Evolutionary conservation across 345 rosid species (phyloP), one percentile per base, ranked within the genome.

Genomic region (Eutrema yunnanense): DNA sequence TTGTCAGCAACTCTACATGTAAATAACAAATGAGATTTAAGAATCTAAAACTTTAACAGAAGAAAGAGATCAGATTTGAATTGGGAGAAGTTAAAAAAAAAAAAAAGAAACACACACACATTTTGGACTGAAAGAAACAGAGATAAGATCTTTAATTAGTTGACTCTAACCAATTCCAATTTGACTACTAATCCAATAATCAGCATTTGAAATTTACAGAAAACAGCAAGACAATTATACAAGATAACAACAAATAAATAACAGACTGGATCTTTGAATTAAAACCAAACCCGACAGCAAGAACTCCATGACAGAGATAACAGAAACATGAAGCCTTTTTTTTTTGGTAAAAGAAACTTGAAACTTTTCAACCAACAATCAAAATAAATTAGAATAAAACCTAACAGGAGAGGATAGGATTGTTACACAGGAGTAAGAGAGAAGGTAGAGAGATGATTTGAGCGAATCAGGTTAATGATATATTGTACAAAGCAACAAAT

Each of bases 401-500:
- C 14, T 26, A 58, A 60, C 10, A 33, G 30, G 32, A 37, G 71
- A 54, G 49, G 65, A 77, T 16, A 64, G 33, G 49, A 58, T 63
- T 63, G 66, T 65, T 76, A 69, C 66, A 68, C 34, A 65, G 46
- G 49, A 62, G 66, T 54, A 13, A 63, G 56, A 55, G 73, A 62
- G 54, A 75, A 69, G 49, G 38, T 44, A 4, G 67, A 71, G 67
- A 36, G 36, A 57, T 52, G 65, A 61, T 48, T 59, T 37, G 72
- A 78, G 57, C 64, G 29, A 37, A 69, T 57, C 64, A 38, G 16
- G 36, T 54, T 49, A 48, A 80, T 71, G 62, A 34, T 56, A 14
- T 73, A 44, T 16, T 66, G 69, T 74, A 46, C 53, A 74, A 66
- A 61, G 57, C 40, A 60, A 76, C 81, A 82, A 79, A 81, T 82